Percentiles rank a stretch among this genome's conserved stretches.
Conservation (phyloP, 129 eudicot species). For the Helianthus tuberosus region DNA sequence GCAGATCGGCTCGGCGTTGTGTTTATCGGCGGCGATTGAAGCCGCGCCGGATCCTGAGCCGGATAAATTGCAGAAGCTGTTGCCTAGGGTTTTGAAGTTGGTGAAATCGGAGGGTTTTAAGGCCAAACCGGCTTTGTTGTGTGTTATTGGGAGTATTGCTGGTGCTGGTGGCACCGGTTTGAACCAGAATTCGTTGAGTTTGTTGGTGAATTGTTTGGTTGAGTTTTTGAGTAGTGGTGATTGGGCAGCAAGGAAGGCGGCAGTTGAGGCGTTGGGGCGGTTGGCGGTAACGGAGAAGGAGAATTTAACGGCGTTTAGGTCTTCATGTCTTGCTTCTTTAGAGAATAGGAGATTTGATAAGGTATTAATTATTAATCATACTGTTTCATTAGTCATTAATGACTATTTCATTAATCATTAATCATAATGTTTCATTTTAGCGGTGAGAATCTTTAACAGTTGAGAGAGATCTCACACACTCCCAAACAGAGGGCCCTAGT, state of each 20-base stretch:
- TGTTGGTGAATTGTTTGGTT: constrained; percentile 43
- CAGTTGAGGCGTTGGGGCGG: constrained; percentile 68
- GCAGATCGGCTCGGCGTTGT: constrained; percentile 72
- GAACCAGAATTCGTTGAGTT: constrained; percentile 41
- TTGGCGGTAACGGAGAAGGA: constrained; percentile 50
- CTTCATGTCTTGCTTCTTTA: constrained; percentile 55
- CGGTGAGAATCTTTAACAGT: no score
- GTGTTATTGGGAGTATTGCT: constrained; percentile 68
- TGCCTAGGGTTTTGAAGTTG: constrained; percentile 63
- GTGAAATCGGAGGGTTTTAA: constrained; percentile 54
- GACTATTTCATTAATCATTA: no score
- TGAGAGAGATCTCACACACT: no score
- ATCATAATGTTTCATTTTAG: no score
- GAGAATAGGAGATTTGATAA: constrained; percentile 78
- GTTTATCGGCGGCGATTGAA: constrained; percentile 77
- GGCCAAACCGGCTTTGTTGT: constrained; percentile 68
- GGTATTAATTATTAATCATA: constrained; percentile 43
- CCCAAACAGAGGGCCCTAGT: no score
- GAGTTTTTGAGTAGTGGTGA: constrained; percentile 71
- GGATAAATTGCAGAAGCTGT: constrained; percentile 49
- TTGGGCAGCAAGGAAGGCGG: constrained; percentile 87
- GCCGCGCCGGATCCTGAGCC: constrained; percentile 59
- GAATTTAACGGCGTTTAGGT: constrained; percentile 45
- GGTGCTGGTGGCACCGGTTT: constrained; percentile 53
- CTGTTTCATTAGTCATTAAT: no score